Evolutionary conservation across 2,329 filamentous ascomycete genomes (phyloP).

Genomic region (Clonostachys solani): DNA sequence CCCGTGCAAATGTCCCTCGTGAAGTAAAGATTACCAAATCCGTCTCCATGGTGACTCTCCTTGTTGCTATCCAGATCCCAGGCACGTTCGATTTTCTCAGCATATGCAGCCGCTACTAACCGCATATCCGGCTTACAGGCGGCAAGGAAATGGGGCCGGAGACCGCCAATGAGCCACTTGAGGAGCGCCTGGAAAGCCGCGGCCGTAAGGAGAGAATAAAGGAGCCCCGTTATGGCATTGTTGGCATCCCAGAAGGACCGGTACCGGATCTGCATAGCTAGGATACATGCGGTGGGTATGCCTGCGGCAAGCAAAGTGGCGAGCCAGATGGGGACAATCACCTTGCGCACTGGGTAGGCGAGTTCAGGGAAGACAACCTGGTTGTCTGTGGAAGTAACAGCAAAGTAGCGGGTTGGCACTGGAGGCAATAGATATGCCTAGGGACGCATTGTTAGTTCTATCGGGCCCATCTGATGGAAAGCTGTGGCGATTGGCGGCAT

Average conservation of each 20-base stretch:
- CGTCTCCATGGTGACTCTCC: neutral
- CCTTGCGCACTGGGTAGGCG: conserved; percentile 59
- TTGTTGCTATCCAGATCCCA: neutral
- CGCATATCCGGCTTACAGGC: conserved; percentile 48
- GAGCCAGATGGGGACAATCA: conserved; percentile 56
- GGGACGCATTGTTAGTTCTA: no score
- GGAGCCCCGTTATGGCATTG: conserved; percentile 57
- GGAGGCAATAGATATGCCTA: neutral
- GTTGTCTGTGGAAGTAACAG: conserved; percentile 47
- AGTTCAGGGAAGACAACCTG: conserved; percentile 61
- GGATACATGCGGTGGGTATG: conserved; percentile 53
- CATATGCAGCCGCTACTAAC: no score
- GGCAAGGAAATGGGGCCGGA: conserved; percentile 67
- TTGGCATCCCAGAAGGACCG: conserved; percentile 55
- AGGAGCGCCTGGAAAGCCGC: conserved; percentile 55
- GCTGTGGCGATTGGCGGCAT: no score
- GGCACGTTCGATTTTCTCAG: neutral
- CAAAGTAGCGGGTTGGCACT: neutral
- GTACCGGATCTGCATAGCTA: conserved; percentile 54
- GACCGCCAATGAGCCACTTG: conserved; percentile 70
- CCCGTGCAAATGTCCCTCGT: neutral
- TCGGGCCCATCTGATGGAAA: no score
- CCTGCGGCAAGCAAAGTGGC: conserved; percentile 51
- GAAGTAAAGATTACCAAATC: neutral
- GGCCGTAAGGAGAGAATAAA: conserved; percentile 55